Base-by-base conservation (phyloP, 176 grass and related monocot species). In the Oryza meyeriana region DNA sequence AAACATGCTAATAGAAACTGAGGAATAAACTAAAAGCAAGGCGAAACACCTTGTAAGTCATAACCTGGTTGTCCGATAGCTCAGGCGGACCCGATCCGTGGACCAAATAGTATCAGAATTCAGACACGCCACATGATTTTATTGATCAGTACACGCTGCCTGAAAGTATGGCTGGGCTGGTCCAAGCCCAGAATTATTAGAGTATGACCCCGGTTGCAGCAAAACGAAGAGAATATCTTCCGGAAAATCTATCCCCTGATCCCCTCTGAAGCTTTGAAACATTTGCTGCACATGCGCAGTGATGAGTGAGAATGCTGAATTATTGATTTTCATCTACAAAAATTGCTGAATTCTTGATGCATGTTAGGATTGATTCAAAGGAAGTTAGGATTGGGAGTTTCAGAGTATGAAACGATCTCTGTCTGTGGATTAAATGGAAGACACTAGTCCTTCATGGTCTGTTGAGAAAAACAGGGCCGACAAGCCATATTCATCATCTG, bases 41-140 rank as follows among this genome's bases (percentile, higher is more conserved):
- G n/a, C n/a, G n/a, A n/a, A n/a, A n/a, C n/a, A n/a, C n/a, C n/a
- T n/a, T n/a, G 18, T 4, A 10, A 26, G 35, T 20, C 83, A 70
- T 72, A 34, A 32, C 59, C 59, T 80, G 84, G 22, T 8, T 81
- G 85, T 86, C 77, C 77, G 69, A 20, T 80, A 59, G 69, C 45
- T 18, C 35, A 42, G 35, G 45, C 59, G 69, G 52, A 55, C 22
- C 74, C 14, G 57, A 31, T 63, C 57, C 76, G 58, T 9, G 63
- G 64, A 30, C 72, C 85, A 82, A 64, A 31, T 13, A 71, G 57
- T 57, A 72, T 25, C 40, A 7, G 55, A 78, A 55, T 55, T 55
- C 50, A 55, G 50, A n/a, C 85, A 87, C 39, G 62, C 26, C 61
- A 10, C 59, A 22, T 13, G 62, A 57, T 42, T 63, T 47, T 33